Conservation (phyloP, 176 grass and related monocot genomes). For the Aegilops sharonensis region DNA sequence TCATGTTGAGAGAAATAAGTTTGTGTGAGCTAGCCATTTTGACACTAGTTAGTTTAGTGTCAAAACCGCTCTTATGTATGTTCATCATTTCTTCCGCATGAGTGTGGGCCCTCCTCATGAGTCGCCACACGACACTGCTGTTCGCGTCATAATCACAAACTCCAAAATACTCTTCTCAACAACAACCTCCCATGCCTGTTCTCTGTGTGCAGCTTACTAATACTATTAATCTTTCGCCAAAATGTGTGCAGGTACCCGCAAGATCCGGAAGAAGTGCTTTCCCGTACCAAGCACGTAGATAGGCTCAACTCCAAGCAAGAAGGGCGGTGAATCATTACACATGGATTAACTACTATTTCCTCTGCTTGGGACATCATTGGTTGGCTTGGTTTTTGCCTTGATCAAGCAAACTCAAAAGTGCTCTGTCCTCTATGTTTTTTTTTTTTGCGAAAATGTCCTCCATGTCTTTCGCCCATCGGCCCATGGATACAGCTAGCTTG, state of each 20-base stretch:
- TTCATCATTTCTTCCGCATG: neutral
- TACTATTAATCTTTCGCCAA: neutral
- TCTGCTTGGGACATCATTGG: constrained; percentile 35
- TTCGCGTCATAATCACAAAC: constrained; percentile 17
- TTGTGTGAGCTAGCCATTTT: neutral
- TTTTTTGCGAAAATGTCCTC: neutral
- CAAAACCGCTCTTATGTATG: too few relatives aligned
- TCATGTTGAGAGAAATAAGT: too few relatives aligned
- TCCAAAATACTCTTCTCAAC: neutral
- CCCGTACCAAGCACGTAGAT: constrained; percentile 12
- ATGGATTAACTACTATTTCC: constrained; percentile 24
- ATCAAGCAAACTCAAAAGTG: constrained; percentile 42
- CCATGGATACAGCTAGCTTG: neutral
- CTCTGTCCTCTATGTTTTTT: neutral
- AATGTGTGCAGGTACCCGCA: neutral
- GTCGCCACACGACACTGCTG: neutral
- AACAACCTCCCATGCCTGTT: neutral
- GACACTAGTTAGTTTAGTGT: too few relatives aligned
- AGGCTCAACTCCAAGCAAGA: neutral
- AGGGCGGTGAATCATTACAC: constrained; percentile 13
- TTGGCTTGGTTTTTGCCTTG: constrained; percentile 17
- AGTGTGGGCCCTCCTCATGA: neutral
- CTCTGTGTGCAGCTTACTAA: neutral
- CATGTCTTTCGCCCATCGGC: neutral
- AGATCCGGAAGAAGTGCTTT: neutral